Base-by-base conservation (phyloP, 768 basidiomycete genomes). In the Panaeolus cyanescens region DNA sequence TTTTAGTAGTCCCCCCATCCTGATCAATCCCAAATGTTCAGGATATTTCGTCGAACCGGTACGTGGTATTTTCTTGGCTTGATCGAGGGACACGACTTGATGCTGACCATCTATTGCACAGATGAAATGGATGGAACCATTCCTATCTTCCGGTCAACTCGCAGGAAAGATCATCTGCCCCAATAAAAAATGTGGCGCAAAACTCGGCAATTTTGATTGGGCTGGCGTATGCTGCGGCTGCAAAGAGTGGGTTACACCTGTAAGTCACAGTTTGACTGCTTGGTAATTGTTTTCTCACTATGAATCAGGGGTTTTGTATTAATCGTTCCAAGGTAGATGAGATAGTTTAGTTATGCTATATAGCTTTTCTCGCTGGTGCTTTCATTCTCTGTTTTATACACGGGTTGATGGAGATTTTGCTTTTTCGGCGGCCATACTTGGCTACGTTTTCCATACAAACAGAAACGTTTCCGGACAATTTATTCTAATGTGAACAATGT, bases 31-130 rank as follows among this genome's bases (percentile, higher is more conserved):
- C 13, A 89, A 89, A 67, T 99, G 97, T 74, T 96, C 95, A 1
- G 96, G 95, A 7, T 99, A 99, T 74, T 99, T 98, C 70, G 87
- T 98, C 45, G 96, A 99, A 72, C 95, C 95, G 32, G 94, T 97
- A 68, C 66, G 92, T 81, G 7, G 12, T 15, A 5, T 61, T 39
- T 31, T 32, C 32, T 15, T 50, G 50, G 57, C 28, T 30, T n/a
- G n/a, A n/a, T n/a, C n/a, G n/a, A n/a, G n/a, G n/a, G n/a, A n/a
- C 28, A 17, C 30, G 32, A 8, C 34, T 57, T 54, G 10, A 36
- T 32, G 8, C 19, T 56, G 9, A 56, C 17, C 22, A 31, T 5
- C 9, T 20, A 7, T 10, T 37, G 0, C 60, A 15, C 65, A 93
- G 95, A 89, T 97, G 86, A 90, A 88, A 68, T 99, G 96, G 97